These are phyloP conservation scores for Cladosporium sphaerospermum DNA, from an alignment of 2,329 filamentous ascomycete species.

Conservation along the genomic window DNA sequence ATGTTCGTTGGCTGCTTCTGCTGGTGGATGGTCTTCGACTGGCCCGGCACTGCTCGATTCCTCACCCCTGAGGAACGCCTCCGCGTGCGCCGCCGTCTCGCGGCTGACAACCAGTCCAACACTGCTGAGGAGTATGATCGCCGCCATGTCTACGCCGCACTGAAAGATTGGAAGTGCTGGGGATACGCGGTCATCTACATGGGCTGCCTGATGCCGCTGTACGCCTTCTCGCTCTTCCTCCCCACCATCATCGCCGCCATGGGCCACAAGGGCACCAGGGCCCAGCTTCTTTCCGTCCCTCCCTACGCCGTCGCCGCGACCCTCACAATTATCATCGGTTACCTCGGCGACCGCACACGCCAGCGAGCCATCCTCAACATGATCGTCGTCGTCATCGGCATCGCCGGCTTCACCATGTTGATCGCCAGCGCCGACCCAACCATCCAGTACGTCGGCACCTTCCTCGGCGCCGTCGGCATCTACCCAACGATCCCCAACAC, in stretches of 20 bases:
- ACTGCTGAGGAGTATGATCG: slow-evolving; percentile 22
- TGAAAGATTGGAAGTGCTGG: slow-evolving; percentile 82
- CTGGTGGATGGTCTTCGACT: slow-evolving; percentile 44
- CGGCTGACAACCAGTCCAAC: slow-evolving; percentile 22
- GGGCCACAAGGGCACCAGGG: slow-evolving; percentile 54
- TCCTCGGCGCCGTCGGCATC: slow-evolving; percentile 78
- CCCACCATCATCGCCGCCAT: slow-evolving; percentile 28
- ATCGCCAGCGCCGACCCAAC: slow-evolving; percentile 56
- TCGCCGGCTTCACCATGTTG: slow-evolving; percentile 74
- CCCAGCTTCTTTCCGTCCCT: slow-evolving; percentile 68
- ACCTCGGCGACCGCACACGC: slow-evolving; percentile 66
- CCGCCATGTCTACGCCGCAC: slow-evolving; percentile 21
- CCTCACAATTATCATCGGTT: slow-evolving; percentile 64
- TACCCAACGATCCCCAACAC: slow-evolving; percentile 85
- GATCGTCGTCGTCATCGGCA: slow-evolving; percentile 58
- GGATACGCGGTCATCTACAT: slow-evolving; percentile 70
- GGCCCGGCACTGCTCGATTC: slow-evolving; percentile 53
- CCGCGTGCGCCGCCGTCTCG: slow-evolving; percentile 21
- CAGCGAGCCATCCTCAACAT: slow-evolving; percentile 79
- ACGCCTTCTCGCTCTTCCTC: slow-evolving; percentile 29
- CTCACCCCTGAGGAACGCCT: slow-evolving; percentile 40
- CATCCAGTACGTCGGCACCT: slow-evolving; percentile 75
- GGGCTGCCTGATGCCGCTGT: slow-evolving; percentile 36
- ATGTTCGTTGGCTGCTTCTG: slow-evolving; percentile 48
- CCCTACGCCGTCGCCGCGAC: slow-evolving; percentile 67